Conservation (phyloP, 805 yeast species). For the Starmerella kuoi region DNA sequence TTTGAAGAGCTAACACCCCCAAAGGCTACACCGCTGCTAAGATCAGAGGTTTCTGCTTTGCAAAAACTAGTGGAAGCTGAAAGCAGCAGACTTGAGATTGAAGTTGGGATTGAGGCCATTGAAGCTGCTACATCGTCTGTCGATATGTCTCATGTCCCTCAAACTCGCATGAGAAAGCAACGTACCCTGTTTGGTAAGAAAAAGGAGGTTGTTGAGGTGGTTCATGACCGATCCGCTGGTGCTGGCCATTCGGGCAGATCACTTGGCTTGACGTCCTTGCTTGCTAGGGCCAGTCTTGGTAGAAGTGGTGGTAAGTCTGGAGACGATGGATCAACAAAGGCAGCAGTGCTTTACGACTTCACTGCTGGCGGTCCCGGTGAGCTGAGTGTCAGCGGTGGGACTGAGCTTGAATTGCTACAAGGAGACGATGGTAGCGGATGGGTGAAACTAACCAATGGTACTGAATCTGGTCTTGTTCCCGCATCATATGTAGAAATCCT, state of each 20-base stretch:
- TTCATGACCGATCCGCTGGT: conserved; percentile 9
- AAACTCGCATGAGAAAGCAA: conserved; percentile 37
- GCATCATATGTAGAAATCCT: conserved; percentile 54
- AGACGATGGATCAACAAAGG: conserved; percentile 19
- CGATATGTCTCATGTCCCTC: conserved; percentile 28
- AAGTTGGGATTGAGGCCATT: conserved; percentile 83
- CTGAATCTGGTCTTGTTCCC: conserved; percentile 80
- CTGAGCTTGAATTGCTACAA: conserved; percentile 43
- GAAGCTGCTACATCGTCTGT: conserved; percentile 70
- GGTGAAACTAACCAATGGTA: conserved; percentile 43
- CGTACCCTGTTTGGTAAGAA: conserved; percentile 42
- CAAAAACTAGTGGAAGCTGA: conserved; percentile 62
- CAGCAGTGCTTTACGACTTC: conserved; percentile 42
- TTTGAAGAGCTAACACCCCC: conserved; percentile 25
- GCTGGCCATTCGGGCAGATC: conserved; percentile 10
- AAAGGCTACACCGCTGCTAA: conserved; percentile 31
- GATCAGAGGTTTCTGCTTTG: conserved; percentile 41
- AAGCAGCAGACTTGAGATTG: conserved; percentile 56
- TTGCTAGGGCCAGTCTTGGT: conserved; percentile 19
- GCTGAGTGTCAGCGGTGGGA: conserved; percentile 48
- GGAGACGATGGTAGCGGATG: conserved; percentile 88
- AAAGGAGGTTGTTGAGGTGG: conserved; percentile 25
- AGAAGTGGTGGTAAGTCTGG: conserved; percentile 11
- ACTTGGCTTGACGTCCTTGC: conserved; percentile 23
- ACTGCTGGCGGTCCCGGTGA: conserved; percentile 67